Conservation (phyloP, 2,329 filamentous ascomycete species). For the Neofusicoccum umdonicola region DNA sequence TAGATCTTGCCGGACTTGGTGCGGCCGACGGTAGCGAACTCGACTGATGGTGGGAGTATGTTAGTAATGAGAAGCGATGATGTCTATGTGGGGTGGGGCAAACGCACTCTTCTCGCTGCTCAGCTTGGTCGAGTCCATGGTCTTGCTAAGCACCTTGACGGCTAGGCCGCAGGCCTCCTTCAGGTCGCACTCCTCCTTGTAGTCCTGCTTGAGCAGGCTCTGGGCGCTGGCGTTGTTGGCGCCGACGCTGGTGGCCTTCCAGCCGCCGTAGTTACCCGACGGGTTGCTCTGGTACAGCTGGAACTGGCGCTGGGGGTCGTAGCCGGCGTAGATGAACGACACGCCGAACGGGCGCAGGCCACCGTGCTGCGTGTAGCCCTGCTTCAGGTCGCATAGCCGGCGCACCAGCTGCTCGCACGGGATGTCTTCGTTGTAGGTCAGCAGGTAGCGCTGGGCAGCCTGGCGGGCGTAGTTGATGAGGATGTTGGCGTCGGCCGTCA, state of each 20-base stretch:
- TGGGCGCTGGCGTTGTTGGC: constrained; percentile 98
- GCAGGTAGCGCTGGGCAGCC: constrained; percentile 93
- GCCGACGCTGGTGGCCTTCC: constrained; percentile 97
- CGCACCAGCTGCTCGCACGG: constrained; percentile 98
- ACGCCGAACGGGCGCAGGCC: constrained; percentile 97
- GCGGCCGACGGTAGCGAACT: constrained; percentile 96
- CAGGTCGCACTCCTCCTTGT: constrained; percentile 95
- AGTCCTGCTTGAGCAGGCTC: constrained; percentile 97
- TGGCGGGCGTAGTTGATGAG: constrained; percentile 99
- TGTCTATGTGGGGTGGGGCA: background rate
- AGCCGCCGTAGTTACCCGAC: constrained; percentile 96
- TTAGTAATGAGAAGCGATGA: background rate
- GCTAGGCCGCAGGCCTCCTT: constrained; percentile 97
- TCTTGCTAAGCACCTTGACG: constrained; percentile 99
- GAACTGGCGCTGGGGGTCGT: constrained; percentile 93
- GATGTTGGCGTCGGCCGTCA: constrained; percentile 99
- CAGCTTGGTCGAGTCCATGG: constrained; percentile 98
- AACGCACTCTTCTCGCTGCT: constrained; percentile 96
- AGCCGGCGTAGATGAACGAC: constrained; percentile 98
- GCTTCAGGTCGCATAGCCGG: constrained; percentile 94
- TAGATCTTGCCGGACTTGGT: constrained; percentile 96
- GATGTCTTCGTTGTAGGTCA: constrained; percentile 99
- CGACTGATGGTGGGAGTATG: constrained; percentile 58
- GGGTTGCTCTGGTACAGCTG: constrained; percentile 99
- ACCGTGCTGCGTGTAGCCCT: constrained; percentile 98